Conservation (phyloP, 2,329 filamentous ascomycete species). For the Cadophora luteo-olivacea region DNA sequence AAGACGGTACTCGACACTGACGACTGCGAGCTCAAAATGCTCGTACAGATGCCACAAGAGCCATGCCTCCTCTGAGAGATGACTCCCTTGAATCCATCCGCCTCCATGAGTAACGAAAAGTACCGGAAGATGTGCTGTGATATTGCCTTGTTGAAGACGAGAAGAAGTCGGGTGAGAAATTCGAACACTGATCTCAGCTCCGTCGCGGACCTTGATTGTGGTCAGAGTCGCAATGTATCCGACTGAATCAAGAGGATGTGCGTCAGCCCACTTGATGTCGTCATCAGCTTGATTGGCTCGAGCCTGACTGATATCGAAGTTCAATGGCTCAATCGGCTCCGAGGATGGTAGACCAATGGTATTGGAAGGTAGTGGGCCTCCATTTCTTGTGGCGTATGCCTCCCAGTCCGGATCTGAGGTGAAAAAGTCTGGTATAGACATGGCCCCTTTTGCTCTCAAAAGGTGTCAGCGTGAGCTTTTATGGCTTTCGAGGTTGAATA, state of each 20-base stretch:
- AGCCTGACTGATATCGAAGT: neutral
- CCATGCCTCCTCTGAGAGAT: constrained; percentile 6
- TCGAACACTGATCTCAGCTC: neutral
- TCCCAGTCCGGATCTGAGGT: constrained; percentile 3
- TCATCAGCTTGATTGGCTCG: neutral
- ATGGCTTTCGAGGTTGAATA: too few species aligned
- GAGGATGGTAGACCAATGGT: neutral
- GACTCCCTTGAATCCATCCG: constrained; percentile 1
- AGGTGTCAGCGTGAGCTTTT: neutral
- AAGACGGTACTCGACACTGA: constrained; percentile 17
- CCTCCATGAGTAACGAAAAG: constrained; percentile 8
- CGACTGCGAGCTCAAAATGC: neutral
- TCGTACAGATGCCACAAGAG: constrained; percentile 2
- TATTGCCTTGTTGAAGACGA: neutral
- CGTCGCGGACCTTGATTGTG: neutral
- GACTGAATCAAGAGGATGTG: neutral
- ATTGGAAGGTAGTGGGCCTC: neutral
- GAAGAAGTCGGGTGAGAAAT: neutral
- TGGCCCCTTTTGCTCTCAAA: neutral
- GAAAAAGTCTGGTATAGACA: neutral
- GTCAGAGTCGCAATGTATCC: neutral
- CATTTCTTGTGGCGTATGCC: neutral
- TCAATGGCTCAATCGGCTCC: neutral
- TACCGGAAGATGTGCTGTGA: neutral
- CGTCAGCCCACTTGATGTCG: neutral